Conservation (phyloP, 1,284 basidiomycete species). For the Apiotrichum veenhuisii region DNA sequence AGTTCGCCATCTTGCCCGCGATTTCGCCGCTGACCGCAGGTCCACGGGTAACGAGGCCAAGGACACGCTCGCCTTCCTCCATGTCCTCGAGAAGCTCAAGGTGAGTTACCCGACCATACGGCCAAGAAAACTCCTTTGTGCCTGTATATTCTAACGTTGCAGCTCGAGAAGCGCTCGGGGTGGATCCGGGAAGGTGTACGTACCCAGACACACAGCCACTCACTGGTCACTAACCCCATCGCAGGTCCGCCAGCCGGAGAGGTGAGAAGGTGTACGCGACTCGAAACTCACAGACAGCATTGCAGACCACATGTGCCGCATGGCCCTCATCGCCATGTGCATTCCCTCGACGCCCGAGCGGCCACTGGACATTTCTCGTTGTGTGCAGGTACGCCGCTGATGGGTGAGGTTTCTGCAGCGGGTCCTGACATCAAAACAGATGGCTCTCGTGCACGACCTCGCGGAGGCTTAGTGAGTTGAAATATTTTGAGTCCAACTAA, state of each 20-base stretch:
- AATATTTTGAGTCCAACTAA: not conserved
- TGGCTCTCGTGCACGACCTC: constrained; percentile 89
- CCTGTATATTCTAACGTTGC: constrained; percentile 3
- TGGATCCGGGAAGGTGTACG: constrained; percentile 79
- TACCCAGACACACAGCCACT: not conserved
- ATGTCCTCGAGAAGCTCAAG: constrained; percentile 81
- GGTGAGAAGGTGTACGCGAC: constrained; percentile 52
- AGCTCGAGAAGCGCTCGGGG: constrained; percentile 92
- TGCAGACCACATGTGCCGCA: constrained; percentile 96
- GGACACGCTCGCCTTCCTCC: constrained; percentile 82
- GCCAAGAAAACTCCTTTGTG: not conserved
- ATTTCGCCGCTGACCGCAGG: constrained; percentile 43
- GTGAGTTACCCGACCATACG: constrained; percentile 47
- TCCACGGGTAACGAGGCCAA: constrained; percentile 57
- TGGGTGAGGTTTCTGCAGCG: not conserved
- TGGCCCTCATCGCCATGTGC: constrained; percentile 88
- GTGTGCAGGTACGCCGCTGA: constrained; percentile 37
- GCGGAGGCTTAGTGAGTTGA: constrained; percentile 74
- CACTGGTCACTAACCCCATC: not conserved
- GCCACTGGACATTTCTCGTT: constrained; percentile 67
- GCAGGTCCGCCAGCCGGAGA: constrained; percentile 73
- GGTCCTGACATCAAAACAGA: constrained; percentile 39
- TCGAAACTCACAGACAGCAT: constrained; percentile 58
- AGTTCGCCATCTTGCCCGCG: not conserved
- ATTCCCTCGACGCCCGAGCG: constrained; percentile 58